These are phyloP conservation scores for Lachancea meyersii DNA, from an alignment of 805 yeast genomes.

Conservation along the genomic window DNA sequence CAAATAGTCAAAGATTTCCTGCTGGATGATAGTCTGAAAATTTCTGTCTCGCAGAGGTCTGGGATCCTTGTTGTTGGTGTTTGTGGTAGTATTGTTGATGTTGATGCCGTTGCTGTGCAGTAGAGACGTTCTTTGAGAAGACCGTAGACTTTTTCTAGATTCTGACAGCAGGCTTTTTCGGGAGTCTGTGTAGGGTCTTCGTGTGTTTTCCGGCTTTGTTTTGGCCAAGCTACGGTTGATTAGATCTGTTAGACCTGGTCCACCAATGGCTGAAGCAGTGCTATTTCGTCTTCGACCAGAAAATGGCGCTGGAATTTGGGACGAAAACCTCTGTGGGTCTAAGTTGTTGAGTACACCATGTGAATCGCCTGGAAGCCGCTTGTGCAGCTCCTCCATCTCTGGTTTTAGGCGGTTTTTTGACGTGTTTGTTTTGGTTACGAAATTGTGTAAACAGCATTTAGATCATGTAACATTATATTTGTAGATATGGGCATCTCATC, in stretches of 20 bases:
- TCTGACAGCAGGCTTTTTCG: not conserved
- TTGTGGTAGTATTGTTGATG: slow-evolving; percentile 6
- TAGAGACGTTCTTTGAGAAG: slow-evolving; percentile 18
- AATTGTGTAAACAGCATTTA: no score
- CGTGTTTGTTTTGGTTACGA: not conserved
- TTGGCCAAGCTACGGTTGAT: slow-evolving; percentile 24
- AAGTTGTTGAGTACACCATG: slow-evolving; percentile 15
- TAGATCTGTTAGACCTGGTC: slow-evolving; percentile 22
- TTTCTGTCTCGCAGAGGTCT: slow-evolving; percentile 71
- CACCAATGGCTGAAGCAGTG: slow-evolving; percentile 12
- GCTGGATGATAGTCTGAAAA: slow-evolving; percentile 59
- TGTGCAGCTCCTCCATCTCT: slow-evolving; percentile 7
- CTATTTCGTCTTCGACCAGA: slow-evolving; percentile 21
- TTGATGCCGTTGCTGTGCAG: slow-evolving; percentile 3
- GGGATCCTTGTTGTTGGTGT: slow-evolving; percentile 43
- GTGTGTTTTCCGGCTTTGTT: slow-evolving; percentile 7
- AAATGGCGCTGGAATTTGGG: slow-evolving; percentile 21
- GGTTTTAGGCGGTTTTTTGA: not conserved
- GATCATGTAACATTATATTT: no score
- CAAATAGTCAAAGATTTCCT: slow-evolving; percentile 62
- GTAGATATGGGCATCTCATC: no score
- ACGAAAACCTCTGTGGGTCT: slow-evolving; percentile 22
- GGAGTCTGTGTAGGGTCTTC: slow-evolving; percentile 6
- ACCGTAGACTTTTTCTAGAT: slow-evolving; percentile 10
- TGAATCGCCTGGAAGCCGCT: slow-evolving; percentile 1